Conservation (phyloP, 2,329 filamentous ascomycete species). For the Fusarium brevicatenulatum region DNA sequence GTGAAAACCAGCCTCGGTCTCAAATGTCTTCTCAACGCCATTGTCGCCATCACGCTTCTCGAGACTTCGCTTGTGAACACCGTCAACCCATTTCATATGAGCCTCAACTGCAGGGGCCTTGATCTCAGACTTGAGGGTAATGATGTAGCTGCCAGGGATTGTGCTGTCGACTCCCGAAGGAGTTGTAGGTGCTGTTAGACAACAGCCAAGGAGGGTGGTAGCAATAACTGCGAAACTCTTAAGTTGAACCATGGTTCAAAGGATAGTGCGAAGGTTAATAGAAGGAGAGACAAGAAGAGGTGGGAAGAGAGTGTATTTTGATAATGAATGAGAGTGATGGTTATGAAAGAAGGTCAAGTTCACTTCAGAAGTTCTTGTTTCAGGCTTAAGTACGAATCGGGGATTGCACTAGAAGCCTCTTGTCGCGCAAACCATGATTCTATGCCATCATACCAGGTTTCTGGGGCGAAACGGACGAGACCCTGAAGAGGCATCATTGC, state of each 20-base stretch:
- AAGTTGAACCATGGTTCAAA: constrained; percentile 44
- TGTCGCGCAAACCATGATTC: background rate
- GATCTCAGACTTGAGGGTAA: constrained; percentile 67
- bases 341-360: background rate
- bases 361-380: background rate
- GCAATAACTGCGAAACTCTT: constrained; percentile 40
- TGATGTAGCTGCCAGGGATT: constrained; percentile 63
- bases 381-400: constrained; percentile 19
- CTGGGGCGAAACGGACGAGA: constrained; percentile 15
- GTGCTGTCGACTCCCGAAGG: constrained; percentile 32
- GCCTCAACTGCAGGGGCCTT: constrained; percentile 55
- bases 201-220: constrained; percentile 38
- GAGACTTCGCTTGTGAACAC: constrained; percentile 64
- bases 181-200: constrained; percentile 29
- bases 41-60: constrained; percentile 55
- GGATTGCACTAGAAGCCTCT: background rate
- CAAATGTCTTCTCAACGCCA: constrained; percentile 48
- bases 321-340: constrained; percentile 19
- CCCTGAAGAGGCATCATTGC: constrained; percentile 7
- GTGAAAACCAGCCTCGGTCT: constrained; percentile 46
- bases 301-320: background rate
- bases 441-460: background rate
- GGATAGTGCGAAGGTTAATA: background rate
- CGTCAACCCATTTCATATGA: constrained; percentile 61
- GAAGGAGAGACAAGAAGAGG: constrained; percentile 4